Evolutionary conservation across 805 yeast species (phyloP).

Genomic region (Yarrowia porcina): DNA sequence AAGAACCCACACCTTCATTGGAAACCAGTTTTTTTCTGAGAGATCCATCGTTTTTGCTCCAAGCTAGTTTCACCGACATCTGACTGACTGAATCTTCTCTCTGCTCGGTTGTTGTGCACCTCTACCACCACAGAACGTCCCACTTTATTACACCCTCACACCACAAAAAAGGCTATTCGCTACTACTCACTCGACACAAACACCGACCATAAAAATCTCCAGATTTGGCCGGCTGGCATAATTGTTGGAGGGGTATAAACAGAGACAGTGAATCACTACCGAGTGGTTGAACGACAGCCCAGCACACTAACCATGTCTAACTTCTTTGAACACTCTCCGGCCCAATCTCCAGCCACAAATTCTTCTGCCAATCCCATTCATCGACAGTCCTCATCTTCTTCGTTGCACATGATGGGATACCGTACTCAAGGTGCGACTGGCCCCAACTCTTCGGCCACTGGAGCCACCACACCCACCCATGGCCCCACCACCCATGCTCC

Average conservation of each 20-base stretch:
- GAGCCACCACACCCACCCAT: background rate
- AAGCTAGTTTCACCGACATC: background rate
- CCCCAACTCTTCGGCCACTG: background rate
- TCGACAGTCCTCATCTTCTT: conserved; percentile 21
- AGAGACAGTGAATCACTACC: background rate
- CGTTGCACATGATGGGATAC: conserved; percentile 17
- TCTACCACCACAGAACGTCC: background rate
- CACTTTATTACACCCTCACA: conserved; percentile 1
- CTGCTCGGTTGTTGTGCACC: background rate
- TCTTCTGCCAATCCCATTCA: background rate
- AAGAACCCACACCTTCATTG: too few species aligned
- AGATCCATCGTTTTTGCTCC: too few species aligned
- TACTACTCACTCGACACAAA: conserved; percentile 16
- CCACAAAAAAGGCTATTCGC: conserved; percentile 19
- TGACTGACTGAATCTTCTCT: background rate
- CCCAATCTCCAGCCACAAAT: conserved; percentile 15
- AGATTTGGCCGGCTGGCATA: conserved; percentile 23
- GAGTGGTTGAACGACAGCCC: background rate
- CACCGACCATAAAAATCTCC: conserved; percentile 18
- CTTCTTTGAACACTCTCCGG: conserved; percentile 23
- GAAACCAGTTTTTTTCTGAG: too few species aligned
- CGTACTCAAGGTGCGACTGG: background rate
- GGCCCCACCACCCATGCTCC: conserved; percentile 10
- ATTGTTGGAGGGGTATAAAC: conserved; percentile 21
- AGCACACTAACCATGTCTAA: background rate